Conservation (phyloP, 805 yeast species). For the Debaryomyces tyrocola region DNA sequence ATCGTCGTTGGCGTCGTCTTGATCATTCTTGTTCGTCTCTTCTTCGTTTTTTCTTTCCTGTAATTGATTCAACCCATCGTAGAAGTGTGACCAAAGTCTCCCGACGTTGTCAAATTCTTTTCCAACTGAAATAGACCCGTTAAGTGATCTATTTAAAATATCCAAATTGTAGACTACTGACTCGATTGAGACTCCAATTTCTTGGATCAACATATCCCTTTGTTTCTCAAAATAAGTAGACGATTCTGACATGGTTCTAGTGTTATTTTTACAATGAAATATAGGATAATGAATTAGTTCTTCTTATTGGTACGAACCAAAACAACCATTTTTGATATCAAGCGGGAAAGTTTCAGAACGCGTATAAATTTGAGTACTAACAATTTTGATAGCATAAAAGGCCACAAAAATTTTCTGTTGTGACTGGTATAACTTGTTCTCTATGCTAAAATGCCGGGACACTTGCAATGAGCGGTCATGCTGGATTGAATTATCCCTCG, state of each 20-base stretch:
- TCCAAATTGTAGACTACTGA: slow-evolving; percentile 64
- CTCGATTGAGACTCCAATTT: slow-evolving; percentile 59
- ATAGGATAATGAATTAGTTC: too few species aligned
- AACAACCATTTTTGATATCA: background rate
- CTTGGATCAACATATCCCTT: slow-evolving; percentile 57
- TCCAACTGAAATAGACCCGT: slow-evolving; percentile 69
- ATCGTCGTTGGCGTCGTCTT: background rate
- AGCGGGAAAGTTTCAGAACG: background rate
- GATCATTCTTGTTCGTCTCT: slow-evolving; percentile 1
- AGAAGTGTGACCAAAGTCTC: slow-evolving; percentile 67
- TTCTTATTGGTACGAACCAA: background rate
- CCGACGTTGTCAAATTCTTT: slow-evolving; percentile 74
- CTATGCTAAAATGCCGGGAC: slow-evolving; percentile 16
- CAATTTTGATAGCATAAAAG: background rate
- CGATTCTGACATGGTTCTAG: background rate
- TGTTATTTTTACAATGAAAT: too few species aligned
- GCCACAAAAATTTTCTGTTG: background rate
- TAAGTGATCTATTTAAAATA: slow-evolving; percentile 64
- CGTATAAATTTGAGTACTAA: background rate
- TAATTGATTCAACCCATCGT: slow-evolving; percentile 46
- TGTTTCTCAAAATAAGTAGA: slow-evolving; percentile 53
- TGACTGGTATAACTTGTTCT: background rate
- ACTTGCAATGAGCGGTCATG: slow-evolving; percentile 23
- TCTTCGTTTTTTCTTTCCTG: slow-evolving; percentile 16
- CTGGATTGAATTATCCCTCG: slow-evolving; percentile 17